Percentiles rank a stretch among this genome's conserved stretches.
phyloP scores from a whole-genome alignment of 2,329 filamentous ascomycete genomes.

The Clonostachys byssicola region DNA sequence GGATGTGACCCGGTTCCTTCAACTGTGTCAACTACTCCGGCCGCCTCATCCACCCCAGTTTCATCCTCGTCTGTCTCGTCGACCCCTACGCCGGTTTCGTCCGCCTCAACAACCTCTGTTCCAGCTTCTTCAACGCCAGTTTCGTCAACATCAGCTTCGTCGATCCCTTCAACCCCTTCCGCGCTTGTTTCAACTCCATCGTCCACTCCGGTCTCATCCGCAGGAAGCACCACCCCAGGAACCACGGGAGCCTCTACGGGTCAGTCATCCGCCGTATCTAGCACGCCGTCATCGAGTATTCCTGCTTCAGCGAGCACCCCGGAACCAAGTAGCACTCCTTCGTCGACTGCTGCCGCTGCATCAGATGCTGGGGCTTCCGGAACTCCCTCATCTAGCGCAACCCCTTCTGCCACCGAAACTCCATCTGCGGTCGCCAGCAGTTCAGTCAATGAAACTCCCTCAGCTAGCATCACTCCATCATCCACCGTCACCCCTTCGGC shows the following conservation, averaged over 20 bases:
- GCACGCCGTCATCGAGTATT: not conserved
- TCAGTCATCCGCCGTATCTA: not conserved
- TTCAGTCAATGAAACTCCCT: too few species aligned
- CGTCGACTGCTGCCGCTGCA: too few species aligned
- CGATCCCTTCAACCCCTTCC: not conserved
- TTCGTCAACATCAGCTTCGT: not conserved
- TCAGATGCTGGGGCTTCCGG: too few species aligned
- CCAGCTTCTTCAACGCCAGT: constrained; percentile 2
- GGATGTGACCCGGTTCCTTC: constrained; percentile 23
- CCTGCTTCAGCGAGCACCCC: not conserved
- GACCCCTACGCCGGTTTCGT: not conserved
- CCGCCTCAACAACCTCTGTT: constrained; percentile 1
- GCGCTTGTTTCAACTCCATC: constrained; percentile 1
- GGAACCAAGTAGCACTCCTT: too few species aligned
- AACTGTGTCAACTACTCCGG: constrained; percentile 6
- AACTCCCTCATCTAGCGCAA: too few species aligned
- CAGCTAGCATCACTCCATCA: too few species aligned
- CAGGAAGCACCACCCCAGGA: constrained; percentile 6
- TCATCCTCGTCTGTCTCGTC: not conserved
- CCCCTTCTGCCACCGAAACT: too few species aligned
- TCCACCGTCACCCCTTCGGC: too few species aligned
- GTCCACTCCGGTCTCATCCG: not conserved
- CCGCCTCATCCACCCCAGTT: not conserved
- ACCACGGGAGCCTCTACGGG: constrained; percentile 2
- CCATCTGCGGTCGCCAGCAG: too few species aligned